Evolutionary conservation across 169 alveolate species (phyloP).

Genomic region (Eimeria sp.): DNA sequence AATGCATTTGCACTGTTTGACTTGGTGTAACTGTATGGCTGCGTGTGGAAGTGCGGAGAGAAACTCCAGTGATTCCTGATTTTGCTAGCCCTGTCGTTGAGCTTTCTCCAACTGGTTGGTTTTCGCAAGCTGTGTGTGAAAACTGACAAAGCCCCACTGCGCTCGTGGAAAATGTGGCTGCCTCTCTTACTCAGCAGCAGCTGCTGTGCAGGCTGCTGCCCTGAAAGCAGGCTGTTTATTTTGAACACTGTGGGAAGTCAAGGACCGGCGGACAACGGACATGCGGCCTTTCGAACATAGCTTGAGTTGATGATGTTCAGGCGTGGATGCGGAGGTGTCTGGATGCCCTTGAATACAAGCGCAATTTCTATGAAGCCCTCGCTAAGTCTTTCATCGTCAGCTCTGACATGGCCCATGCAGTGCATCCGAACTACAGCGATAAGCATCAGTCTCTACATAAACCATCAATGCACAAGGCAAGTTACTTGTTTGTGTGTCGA

Average conservation of each 20-base stretch:
- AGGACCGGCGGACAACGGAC: background rate
- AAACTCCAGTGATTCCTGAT: background rate
- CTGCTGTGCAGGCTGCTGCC: background rate
- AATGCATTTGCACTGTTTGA: background rate
- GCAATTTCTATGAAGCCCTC: background rate
- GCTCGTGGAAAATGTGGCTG: background rate
- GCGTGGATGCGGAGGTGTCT: slow-evolving; percentile 75
- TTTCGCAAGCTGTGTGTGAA: background rate
- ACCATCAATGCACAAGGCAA: slow-evolving; percentile 94
- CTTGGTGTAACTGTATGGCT: background rate
- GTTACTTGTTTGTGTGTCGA: slow-evolving; percentile 3
- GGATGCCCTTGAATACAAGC: background rate
- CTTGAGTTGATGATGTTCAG: background rate
- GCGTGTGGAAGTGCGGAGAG: background rate
- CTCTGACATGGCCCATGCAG: slow-evolving; percentile 97
- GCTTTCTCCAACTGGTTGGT: background rate
- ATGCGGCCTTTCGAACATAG: background rate
- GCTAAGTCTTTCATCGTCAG: slow-evolving; percentile 77
- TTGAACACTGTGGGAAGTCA: background rate
- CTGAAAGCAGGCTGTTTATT: background rate
- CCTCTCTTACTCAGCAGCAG: background rate
- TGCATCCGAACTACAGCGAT: slow-evolving; percentile 97
- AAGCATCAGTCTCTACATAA: slow-evolving; percentile 95
- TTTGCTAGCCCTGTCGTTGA: background rate
- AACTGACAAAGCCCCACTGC: background rate